phyloP scores from a whole-genome alignment of 345 rosid genomes.

The Reutealis trisperma region DNA sequence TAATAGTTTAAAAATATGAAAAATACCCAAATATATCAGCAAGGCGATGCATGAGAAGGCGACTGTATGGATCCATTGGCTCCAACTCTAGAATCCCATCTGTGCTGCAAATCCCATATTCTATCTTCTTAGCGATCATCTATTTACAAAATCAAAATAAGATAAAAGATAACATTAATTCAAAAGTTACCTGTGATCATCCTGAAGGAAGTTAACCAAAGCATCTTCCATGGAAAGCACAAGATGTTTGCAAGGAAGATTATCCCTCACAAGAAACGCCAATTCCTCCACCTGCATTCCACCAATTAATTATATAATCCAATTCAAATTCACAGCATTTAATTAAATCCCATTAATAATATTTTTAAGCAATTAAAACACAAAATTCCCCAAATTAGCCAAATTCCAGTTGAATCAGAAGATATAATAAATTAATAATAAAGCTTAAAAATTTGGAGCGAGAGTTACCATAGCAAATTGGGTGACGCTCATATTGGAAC shows the following conservation, averaged over 20 bases:
- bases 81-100: constrained; percentile 61
- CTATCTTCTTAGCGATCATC: neutral
- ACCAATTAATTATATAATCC: neutral
- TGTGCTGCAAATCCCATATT: constrained; percentile 39
- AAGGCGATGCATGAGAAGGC: constrained; percentile 65
- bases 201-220: constrained; percentile 28
- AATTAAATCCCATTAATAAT: neutral
- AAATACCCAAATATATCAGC: constrained; percentile 43
- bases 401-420: neutral
- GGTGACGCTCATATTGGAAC: constrained; percentile 40
- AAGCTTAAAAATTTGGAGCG: neutral
- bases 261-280: constrained; percentile 66
- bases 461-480: constrained; percentile 43
- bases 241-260: constrained; percentile 61
- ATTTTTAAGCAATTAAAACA: neutral
- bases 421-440: too few relatives aligned
- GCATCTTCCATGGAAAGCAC: constrained; percentile 48
- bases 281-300: constrained; percentile 57
- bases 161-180: neutral
- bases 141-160: neutral
- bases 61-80: constrained; percentile 66
- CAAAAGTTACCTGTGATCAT: constrained; percentile 32
- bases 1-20: too few relatives aligned
- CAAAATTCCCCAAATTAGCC: neutral
- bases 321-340: neutral